Conservation (phyloP, 805 yeast species). For the Cyberlindnera maritima region DNA sequence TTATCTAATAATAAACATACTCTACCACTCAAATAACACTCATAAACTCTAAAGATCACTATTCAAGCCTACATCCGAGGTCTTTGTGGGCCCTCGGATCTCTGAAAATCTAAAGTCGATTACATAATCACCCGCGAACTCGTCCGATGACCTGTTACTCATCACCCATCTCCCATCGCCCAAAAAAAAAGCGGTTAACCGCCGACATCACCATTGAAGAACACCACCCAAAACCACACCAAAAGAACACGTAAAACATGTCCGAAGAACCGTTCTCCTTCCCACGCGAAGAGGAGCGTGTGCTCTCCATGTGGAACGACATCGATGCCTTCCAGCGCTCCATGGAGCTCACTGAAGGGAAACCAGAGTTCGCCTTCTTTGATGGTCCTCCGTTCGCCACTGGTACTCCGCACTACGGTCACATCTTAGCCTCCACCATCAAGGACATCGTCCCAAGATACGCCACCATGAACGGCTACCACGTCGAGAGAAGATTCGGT, state of each 20-base stretch:
- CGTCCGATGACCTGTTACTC: not conserved
- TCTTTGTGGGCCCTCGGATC: too few relatives aligned
- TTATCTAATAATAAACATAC: too few relatives aligned
- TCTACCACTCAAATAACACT: too few relatives aligned
- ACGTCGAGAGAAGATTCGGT: conserved; percentile 96
- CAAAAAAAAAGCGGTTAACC: not conserved
- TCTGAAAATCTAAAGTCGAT: too few relatives aligned
- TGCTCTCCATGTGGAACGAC: conserved; percentile 80
- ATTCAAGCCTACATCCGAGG: too few relatives aligned
- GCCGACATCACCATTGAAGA: not conserved
- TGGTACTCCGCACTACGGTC: conserved; percentile 99
- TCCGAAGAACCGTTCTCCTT: conserved; percentile 59
- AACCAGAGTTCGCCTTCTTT: conserved; percentile 86
- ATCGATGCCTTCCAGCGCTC: conserved; percentile 92
- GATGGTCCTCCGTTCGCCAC: conserved; percentile 99
- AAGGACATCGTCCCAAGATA: conserved; percentile 97
- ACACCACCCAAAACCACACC: not conserved
- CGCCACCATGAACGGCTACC: conserved; percentile 96
- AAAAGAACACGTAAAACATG: conserved; percentile 23
- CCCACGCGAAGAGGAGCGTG: conserved; percentile 85
- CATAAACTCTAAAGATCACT: too few relatives aligned
- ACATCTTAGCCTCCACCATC: conserved; percentile 92
- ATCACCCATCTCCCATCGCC: not conserved
- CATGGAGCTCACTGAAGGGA: conserved; percentile 76
- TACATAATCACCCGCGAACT: too few relatives aligned